A percentile compares a stretch with the other conserved stretches of the same genome.
Conservation (phyloP, 345 rosid genomes). For the Melaleuca alternifolia region DNA sequence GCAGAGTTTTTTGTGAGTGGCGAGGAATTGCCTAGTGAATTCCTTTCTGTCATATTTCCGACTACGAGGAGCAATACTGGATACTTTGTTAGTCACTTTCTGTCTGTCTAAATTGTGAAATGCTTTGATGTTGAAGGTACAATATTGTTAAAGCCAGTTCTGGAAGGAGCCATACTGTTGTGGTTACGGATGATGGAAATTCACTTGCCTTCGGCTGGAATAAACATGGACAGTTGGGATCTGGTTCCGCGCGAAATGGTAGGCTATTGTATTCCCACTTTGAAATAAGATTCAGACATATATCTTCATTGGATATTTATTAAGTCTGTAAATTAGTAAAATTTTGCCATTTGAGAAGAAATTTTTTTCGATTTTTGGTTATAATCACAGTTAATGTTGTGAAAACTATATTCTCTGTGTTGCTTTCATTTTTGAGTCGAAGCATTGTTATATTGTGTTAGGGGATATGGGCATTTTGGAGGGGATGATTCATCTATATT, state of each 20-base stretch:
- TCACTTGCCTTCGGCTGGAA: constrained; percentile 96
- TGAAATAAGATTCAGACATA: not conserved
- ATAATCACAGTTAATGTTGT: not conserved
- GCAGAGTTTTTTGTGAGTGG: not conserved
- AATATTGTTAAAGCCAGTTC: constrained; percentile 63
- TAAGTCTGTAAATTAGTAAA: not conserved
- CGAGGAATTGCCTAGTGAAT: not conserved
- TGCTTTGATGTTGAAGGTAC: constrained; percentile 34
- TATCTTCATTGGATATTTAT: not conserved
- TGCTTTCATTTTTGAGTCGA: not conserved
- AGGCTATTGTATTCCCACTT: not conserved
- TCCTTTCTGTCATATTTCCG: not conserved
- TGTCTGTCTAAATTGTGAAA: not conserved
- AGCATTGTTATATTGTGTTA: not conserved
- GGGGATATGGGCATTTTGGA: not conserved
- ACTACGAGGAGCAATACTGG: not conserved
- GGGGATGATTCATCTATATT: not conserved
- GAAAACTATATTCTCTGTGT: not conserved
- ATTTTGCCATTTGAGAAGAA: not conserved
- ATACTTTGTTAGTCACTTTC: not conserved
- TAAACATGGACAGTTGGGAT: constrained; percentile 91
- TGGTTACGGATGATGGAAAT: constrained; percentile 66
- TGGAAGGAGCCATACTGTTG: constrained; percentile 78
- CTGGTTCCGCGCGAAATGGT: constrained; percentile 76
- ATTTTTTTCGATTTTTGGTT: not conserved